Evolutionary conservation across 192 early-diverging fungal species (phyloP).

Genomic region (Dissophora ornata): DNA sequence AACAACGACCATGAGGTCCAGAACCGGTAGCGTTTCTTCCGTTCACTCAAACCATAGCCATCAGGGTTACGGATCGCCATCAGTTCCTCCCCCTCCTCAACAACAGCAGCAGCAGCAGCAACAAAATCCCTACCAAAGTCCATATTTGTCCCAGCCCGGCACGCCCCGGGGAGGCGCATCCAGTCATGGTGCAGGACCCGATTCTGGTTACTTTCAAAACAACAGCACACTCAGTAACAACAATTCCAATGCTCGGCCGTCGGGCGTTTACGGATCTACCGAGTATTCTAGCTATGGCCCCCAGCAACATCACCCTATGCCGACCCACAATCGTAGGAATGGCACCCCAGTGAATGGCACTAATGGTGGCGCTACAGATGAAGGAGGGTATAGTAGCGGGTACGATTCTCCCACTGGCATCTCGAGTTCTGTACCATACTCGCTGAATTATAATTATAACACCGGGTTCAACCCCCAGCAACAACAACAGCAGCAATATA

Average conservation of each 20-base stretch:
- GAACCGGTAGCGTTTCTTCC: constrained; percentile 27
- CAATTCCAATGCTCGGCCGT: too few species aligned
- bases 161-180: not conserved
- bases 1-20: constrained; percentile 11
- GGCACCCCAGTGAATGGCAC: not conserved
- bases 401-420: constrained; percentile 31
- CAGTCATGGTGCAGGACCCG: not conserved
- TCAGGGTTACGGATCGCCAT: not conserved
- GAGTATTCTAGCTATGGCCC: too few species aligned
- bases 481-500: constrained; percentile 10
- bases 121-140: constrained; percentile 7
- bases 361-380: not conserved
- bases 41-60: constrained; percentile 17
- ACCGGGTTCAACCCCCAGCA: constrained; percentile 3
- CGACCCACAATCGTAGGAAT: not conserved
- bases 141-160: constrained; percentile 12
- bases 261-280: too few species aligned
- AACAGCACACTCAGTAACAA: not conserved
- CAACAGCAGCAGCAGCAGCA: constrained; percentile 10
- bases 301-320: not conserved
- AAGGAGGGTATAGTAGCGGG: constrained; percentile 37
- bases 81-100: not conserved
- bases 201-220: not conserved
- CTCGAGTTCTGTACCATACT: constrained; percentile 13
- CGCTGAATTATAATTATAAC: constrained; percentile 1